These are phyloP conservation scores for Daldinia bambusicola DNA, from an alignment of 495 filamentous ascomycete species.

Conservation along the genomic window DNA sequence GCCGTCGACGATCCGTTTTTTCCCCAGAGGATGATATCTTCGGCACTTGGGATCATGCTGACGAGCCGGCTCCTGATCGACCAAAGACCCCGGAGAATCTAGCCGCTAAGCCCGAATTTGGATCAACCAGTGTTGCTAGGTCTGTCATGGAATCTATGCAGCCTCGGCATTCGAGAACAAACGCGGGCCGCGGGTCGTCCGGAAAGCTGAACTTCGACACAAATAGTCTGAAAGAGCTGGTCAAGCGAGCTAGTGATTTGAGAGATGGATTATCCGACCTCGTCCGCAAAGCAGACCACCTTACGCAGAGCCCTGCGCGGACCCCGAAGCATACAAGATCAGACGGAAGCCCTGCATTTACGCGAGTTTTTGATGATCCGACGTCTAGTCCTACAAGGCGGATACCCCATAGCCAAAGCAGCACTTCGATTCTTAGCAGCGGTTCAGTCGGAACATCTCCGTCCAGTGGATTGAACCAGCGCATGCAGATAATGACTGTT, in stretches of 20 bases:
- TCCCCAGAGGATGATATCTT: conserved; percentile 73
- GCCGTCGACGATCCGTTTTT: conserved; percentile 66
- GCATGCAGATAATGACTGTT: conserved; percentile 77
- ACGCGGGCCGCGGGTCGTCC: conserved; percentile 56
- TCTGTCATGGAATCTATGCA: conserved; percentile 88
- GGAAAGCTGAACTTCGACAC: conserved; percentile 93
- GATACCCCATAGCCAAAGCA: conserved; percentile 61
- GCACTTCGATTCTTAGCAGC: conserved; percentile 58
- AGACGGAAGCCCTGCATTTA: conserved; percentile 70
- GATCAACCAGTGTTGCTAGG: conserved; percentile 68
- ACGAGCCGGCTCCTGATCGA: conserved; percentile 47
- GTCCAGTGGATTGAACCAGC: conserved; percentile 60
- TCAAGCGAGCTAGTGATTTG: conserved; percentile 82
- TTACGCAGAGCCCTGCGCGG: conserved; percentile 68
- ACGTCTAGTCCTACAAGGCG: conserved; percentile 58
- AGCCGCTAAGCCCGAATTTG: conserved; percentile 40
- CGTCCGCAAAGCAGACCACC: conserved; percentile 80
- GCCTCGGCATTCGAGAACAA: conserved; percentile 63
- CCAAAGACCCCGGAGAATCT: conserved; percentile 54
- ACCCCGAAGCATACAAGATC: conserved; percentile 58
- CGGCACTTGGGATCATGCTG: conserved; percentile 56
- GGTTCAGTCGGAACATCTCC: conserved; percentile 62
- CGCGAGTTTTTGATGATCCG: conserved; percentile 70
- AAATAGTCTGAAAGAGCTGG: conserved; percentile 84
- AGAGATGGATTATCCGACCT: conserved; percentile 77